phyloP scores from a whole-genome alignment of 2,329 filamentous ascomycete genomes.

The Falciphora oryzae region DNA sequence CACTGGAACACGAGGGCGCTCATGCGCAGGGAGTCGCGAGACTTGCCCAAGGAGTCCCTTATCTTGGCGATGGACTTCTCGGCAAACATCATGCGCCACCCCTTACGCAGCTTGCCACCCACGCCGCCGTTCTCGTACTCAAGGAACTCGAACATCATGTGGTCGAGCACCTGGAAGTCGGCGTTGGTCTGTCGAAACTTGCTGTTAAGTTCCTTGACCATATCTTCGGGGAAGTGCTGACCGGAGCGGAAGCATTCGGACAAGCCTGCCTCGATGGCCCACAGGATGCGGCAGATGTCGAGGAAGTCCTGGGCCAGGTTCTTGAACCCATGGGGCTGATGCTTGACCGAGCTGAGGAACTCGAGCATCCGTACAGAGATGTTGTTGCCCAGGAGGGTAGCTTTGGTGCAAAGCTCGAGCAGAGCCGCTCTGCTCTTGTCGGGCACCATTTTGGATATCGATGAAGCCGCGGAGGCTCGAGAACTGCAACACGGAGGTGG shows the following conservation, averaged over 20 bases:
- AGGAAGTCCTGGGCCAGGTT: constrained; percentile 60
- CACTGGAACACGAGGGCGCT: constrained; percentile 61
- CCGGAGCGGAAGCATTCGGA: constrained; percentile 43
- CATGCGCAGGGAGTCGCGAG: constrained; percentile 56
- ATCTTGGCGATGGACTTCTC: constrained; percentile 58
- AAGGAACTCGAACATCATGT: constrained; percentile 55
- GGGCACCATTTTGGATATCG: constrained; percentile 16
- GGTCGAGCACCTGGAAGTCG: constrained; percentile 58
- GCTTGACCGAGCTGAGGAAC: constrained; percentile 52
- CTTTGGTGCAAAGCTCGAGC: constrained; percentile 49
- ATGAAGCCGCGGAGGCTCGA: neutral
- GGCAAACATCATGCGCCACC: constrained; percentile 58
- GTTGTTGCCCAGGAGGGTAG: constrained; percentile 54
- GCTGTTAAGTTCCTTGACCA: constrained; percentile 57
- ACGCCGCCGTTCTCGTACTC: constrained; percentile 57
- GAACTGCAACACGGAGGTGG: neutral
- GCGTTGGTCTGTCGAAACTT: constrained; percentile 56
- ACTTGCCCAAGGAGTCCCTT: constrained; percentile 49
- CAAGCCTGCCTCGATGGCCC: constrained; percentile 63
- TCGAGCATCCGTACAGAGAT: constrained; percentile 62
- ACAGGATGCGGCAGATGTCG: constrained; percentile 59
- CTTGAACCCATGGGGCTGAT: constrained; percentile 49
- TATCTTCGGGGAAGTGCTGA: constrained; percentile 52
- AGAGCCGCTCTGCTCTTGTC: constrained; percentile 24
- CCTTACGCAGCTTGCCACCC: constrained; percentile 53